Percentiles rank a stretch among this genome's conserved stretches.
Conservation (phyloP, 2,329 filamentous ascomycete genomes). For the Didymella pomorum region DNA sequence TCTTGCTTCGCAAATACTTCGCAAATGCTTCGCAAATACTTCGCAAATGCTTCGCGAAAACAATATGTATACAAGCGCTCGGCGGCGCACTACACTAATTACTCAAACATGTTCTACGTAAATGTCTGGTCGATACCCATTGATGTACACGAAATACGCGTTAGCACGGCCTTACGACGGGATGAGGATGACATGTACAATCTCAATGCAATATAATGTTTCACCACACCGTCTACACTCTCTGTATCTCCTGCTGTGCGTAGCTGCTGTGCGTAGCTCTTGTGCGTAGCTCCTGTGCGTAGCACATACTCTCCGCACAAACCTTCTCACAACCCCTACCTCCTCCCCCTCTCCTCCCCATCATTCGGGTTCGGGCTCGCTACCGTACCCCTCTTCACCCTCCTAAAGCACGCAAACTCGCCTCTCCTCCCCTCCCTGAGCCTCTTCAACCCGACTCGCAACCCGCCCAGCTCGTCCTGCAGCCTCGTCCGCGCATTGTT, state of each 20-base stretch:
- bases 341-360: conserved; percentile 3
- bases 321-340: background rate
- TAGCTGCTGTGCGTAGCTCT: too few species aligned
- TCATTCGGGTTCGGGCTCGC: conserved; percentile 7
- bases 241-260: too few species aligned
- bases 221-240: too few species aligned
- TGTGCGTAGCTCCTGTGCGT: too few species aligned
- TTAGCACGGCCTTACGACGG: too few species aligned
- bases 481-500: conserved; percentile 81
- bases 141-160: background rate
- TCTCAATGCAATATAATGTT: too few species aligned
- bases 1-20: too few species aligned
- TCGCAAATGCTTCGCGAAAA: too few species aligned
- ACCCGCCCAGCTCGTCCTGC: conserved; percentile 87
- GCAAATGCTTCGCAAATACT: too few species aligned
- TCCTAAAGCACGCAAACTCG: conserved; percentile 49
- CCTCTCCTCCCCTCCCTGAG: conserved; percentile 49
- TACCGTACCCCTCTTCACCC: conserved; percentile 36
- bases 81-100: too few species aligned
- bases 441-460: conserved; percentile 84
- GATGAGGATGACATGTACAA: background rate
- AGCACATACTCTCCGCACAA: too few species aligned
- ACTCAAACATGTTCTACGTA: background rate
- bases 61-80: too few species aligned
- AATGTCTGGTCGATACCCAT: conserved; percentile 5